Percentiles rank a stretch among this genome's conserved stretches.
These are phyloP conservation scores for Cyclocybe aegerita DNA, from an alignment of 768 basidiomycete genomes.

Conservation along the genomic window DNA sequence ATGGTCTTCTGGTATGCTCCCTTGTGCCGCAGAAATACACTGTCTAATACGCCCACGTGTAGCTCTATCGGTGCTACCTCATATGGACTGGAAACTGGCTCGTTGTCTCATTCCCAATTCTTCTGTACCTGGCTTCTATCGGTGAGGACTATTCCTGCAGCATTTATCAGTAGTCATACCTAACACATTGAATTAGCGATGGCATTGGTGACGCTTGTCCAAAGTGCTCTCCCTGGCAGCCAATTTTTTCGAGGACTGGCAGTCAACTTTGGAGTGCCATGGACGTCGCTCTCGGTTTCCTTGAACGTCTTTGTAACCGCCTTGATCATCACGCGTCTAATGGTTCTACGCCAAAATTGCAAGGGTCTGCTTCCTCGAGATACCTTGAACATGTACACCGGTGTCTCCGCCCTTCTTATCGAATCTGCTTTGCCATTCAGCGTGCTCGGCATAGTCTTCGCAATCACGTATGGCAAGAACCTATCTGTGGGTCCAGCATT, in stretches of 20 bases:
- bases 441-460: background rate
- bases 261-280: conserved; percentile 3
- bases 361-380: background rate
- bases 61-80: conserved; percentile 4
- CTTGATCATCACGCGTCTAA: background rate
- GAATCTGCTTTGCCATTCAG: conserved; percentile 4
- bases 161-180: background rate
- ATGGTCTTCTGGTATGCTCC: background rate
- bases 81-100: background rate
- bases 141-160: background rate
- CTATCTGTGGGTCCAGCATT: background rate
- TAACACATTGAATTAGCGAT: background rate
- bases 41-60: background rate
- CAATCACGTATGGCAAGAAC: background rate
- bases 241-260: conserved; percentile 1
- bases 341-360: background rate
- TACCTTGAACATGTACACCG: background rate
- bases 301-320: conserved; percentile 4
- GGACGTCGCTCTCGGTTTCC: background rate
- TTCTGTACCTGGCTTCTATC: background rate
- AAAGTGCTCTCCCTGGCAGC: conserved; percentile 1
- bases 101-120: background rate
- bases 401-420: conserved; percentile 1
- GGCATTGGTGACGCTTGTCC: background rate
- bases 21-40: background rate